These are phyloP conservation scores for Pseudocercospora cruenta DNA, from an alignment of 2,329 filamentous ascomycete genomes.

Conservation along the genomic window DNA sequence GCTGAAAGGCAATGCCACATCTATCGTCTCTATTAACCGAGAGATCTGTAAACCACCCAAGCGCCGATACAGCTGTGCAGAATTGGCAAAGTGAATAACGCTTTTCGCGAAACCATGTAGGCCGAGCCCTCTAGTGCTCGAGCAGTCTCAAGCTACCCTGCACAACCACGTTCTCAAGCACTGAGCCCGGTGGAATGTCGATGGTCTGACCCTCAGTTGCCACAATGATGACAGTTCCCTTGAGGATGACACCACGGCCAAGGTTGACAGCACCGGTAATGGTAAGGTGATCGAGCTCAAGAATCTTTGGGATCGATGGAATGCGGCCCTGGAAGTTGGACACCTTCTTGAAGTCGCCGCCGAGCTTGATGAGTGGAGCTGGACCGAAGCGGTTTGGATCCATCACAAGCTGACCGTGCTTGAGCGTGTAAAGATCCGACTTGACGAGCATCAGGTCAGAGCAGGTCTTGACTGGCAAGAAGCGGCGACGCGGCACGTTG, in stretches of 20 bases:
- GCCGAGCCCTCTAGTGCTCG: slow-evolving; percentile 58
- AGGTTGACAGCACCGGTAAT: slow-evolving; percentile 98
- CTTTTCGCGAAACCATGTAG: not conserved
- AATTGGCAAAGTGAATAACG: not conserved
- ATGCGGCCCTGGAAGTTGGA: slow-evolving; percentile 93
- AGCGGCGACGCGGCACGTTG: slow-evolving; percentile 95
- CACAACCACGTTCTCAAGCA: slow-evolving; percentile 98
- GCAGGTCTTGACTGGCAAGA: slow-evolving; percentile 99
- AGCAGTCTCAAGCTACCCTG: slow-evolving; percentile 86
- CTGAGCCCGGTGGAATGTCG: slow-evolving; percentile 92
- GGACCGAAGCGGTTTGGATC: slow-evolving; percentile 95
- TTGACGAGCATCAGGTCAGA: slow-evolving; percentile 99
- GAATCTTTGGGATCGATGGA: slow-evolving; percentile 83
- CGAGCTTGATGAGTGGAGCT: slow-evolving; percentile 97
- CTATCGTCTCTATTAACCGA: slow-evolving; percentile 9
- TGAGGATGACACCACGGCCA: slow-evolving; percentile 90
- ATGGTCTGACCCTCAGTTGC: slow-evolving; percentile 98
- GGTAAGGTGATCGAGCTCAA: slow-evolving; percentile 91
- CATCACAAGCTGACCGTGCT: slow-evolving; percentile 97
- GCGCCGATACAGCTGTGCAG: slow-evolving; percentile 12
- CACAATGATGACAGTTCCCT: slow-evolving; percentile 98
- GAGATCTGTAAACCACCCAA: slow-evolving; percentile 10
- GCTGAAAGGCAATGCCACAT: slow-evolving; percentile 17
- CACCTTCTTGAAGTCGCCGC: slow-evolving; percentile 99
- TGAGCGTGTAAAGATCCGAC: slow-evolving; percentile 97